A percentile compares a stretch with the other conserved stretches of the same genome.
phyloP scores from a whole-genome alignment of 345 rosid genomes.

The Mangifera indica region DNA sequence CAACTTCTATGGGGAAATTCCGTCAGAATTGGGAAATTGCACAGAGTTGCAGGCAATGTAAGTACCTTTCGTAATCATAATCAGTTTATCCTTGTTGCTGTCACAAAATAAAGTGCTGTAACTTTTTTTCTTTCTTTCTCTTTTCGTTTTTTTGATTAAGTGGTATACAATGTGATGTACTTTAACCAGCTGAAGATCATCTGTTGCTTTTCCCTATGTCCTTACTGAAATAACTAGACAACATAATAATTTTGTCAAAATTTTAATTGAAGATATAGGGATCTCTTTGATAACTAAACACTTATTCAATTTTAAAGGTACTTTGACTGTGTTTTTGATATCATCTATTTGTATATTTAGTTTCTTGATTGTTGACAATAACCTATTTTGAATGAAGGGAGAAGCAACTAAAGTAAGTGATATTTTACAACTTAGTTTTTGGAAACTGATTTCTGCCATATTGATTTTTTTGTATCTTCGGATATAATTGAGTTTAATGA shows the following conservation, averaged over 20 bases:
- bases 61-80: conserved; percentile 29
- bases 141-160: neutral
- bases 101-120: neutral
- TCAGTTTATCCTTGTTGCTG: neutral
- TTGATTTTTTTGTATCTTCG: too few species aligned
- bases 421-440: neutral
- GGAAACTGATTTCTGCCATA: neutral
- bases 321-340: neutral
- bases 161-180: neutral
- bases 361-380: neutral
- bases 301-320: neutral
- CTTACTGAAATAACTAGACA: neutral
- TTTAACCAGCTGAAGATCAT: neutral
- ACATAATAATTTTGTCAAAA: neutral
- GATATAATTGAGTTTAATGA: too few species aligned
- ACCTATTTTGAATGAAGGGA: neutral
- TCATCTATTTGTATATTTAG: neutral
- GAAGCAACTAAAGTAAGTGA: conserved; percentile 5
- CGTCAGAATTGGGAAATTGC: conserved; percentile 85
- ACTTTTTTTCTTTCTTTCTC: neutral
- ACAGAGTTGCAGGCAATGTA: conserved; percentile 74
- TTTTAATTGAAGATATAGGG: neutral
- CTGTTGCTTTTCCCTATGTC: neutral
- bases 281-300: neutral
- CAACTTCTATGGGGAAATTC: conserved; percentile 77